Conservation (phyloP, 257 asterid species). For the Henckelia pumila region DNA sequence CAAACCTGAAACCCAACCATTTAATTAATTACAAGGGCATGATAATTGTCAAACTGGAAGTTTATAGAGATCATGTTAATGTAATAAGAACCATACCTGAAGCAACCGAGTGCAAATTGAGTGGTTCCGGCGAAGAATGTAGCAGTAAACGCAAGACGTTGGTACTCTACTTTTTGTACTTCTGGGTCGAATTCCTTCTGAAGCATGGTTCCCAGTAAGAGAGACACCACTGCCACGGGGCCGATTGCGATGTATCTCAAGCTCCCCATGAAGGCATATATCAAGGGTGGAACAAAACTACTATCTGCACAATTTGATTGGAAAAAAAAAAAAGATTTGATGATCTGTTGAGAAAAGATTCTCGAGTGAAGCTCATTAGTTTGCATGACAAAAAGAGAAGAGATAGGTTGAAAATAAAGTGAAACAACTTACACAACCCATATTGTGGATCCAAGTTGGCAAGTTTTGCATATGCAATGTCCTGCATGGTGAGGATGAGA, state of each 20-base stretch:
- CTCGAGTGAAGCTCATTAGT: no score
- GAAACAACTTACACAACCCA: conserved; percentile 58
- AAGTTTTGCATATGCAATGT: conserved; percentile 70
- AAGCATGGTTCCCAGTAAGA: conserved; percentile 65
- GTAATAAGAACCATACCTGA: conserved; percentile 37
- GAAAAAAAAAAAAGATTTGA: no score
- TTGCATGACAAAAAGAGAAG: no score
- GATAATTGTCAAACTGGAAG: no score
- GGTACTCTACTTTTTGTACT: conserved; percentile 39
- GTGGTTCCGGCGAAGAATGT: conserved; percentile 71
- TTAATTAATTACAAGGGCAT: no score
- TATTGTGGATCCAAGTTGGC: conserved; percentile 64
- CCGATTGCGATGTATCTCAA: conserved; percentile 82
- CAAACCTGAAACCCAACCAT: conserved; percentile 36
- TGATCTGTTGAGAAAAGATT: no score
- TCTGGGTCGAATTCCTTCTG: conserved; percentile 56
- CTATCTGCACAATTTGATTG: conserved; percentile 38
- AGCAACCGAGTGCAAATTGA: conserved; percentile 60
- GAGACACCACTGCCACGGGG: conserved; percentile 85
- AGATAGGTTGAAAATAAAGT: no score
- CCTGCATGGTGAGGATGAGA: conserved; percentile 25
- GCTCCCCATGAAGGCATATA: conserved; percentile 79
- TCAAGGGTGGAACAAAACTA: conserved; percentile 78
- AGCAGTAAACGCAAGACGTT: conserved; percentile 69
- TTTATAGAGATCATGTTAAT: no score